Evolutionary conservation across 1,139 yeast genomes (phyloP), one percentile per base, ranked within the genome.

Genomic region (Nakaseomyces bracarensis): DNA sequence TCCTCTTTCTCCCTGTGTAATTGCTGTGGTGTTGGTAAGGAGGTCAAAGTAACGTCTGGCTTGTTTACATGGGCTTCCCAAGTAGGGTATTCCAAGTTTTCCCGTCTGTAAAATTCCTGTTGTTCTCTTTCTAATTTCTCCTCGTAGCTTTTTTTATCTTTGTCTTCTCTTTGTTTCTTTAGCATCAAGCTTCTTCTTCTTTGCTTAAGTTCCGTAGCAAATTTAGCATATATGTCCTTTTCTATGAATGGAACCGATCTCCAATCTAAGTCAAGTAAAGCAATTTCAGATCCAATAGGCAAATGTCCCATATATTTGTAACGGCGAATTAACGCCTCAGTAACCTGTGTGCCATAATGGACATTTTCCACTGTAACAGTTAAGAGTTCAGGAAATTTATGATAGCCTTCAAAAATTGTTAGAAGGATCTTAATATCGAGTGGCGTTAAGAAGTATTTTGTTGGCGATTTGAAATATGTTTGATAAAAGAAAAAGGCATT

Each of bases 191-290:
- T 66, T 48, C 74, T 72, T 21, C 80, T 68, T 41, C 97, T 70
- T 40, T 74, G 78, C 14, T 62, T 65, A 26, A 91, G 65, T 48
- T 83, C 93, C 20, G 68, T 69, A 38, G 72, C 68, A 61, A 80
- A 86, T 25, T 60, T 57, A 1, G 64, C 61, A 67, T 82, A 75
- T 0, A 81, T 72, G 18, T 75, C 79, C 6, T 63, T 62, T 3
- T 73, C 67, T 1, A 80, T 63, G 25, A 70, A 46, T 13, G 53
- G 49, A 13, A 62, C 54, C 34, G 57, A 48, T 49, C 75, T 63
- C 97, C 98, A 91, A 55, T 85, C 79, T 45, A 96, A 75, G 54
- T 91, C 97, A 44, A 93, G 56, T 49, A 86, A 80, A 11, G 91
- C 95, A 37, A 91, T 64, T 36, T 83, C 82, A 0, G 95, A 79